Evolutionary conservation across 1,284 basidiomycete genomes (phyloP), one percentile per base, ranked within the genome.

Genomic region (Ceratobasidium sp.): DNA sequence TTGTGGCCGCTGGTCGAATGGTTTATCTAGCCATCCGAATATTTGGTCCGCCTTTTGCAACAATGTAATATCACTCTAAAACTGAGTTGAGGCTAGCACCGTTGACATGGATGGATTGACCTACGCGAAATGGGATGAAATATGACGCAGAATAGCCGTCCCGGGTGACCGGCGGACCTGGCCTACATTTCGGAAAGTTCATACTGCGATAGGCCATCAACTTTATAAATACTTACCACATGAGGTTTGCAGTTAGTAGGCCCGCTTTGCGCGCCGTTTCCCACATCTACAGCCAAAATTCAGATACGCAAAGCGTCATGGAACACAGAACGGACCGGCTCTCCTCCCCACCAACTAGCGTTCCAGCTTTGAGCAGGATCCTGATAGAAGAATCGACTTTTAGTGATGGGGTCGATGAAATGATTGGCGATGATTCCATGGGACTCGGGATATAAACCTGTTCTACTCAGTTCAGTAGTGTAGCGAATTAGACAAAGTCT

Each of bases 381-480:
- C 73, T 89, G 90, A 78, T 94, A 94, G 73, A 88, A 84, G 77
- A 95, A 95, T 75, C 89, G 87, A 18, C 81, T 81, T 32, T 85
- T 76, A 0, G 84, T 83, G 3, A 78, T 78, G 0, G 92, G 93
- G 78, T 94, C 93, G 86, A 88, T 95, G 78, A 97, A 97, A 77
- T 93, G 92, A 78, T 97, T 97, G 16, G 89, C 95, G 12, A 97
- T 86, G 67, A 97, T 96, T 4, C 95, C 96, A 79, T 95, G 92
- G 23, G 89, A 90, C 79, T 95, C 92, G 0, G 92, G 91, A 78
- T 95, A 88, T 0, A 96, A 84, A 1, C 94, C 94, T 21, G 94
- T 96, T 89, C 92, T 93, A 74, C 41, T 61, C n/a, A 30, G 58
- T 23, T 59, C 14, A 45, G 43, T 21, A 53, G n/a, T 23, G 12